A percentile compares a stretch with the other conserved stretches of the same genome.
Evolutionary conservation across 805 yeast genomes (phyloP).

Genomic region (Schizosaccharomyces japonicus): DNA sequence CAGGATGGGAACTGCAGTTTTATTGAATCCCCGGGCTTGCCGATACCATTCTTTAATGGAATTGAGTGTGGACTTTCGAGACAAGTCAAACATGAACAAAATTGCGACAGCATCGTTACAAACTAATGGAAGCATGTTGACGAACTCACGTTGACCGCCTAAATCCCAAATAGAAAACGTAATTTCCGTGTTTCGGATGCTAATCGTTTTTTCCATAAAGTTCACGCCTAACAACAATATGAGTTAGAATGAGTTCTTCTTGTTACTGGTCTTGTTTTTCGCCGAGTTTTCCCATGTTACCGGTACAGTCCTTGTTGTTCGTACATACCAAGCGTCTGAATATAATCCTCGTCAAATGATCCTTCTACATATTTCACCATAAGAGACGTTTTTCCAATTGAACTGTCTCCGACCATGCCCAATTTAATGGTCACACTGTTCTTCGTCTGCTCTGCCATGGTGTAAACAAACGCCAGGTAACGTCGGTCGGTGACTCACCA

Average conservation of each 20-base stretch:
- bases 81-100: slow-evolving; percentile 69
- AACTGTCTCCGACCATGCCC: slow-evolving; percentile 86
- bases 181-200: slow-evolving; percentile 63
- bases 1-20: slow-evolving; percentile 70
- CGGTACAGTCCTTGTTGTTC: background rate
- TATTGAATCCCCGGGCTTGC: slow-evolving; percentile 70
- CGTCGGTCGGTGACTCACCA: no score
- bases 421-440: slow-evolving; percentile 33
- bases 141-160: slow-evolving; percentile 87
- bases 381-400: slow-evolving; percentile 81
- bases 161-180: slow-evolving; percentile 86
- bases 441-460: background rate
- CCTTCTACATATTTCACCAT: slow-evolving; percentile 97
- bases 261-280: no score
- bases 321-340: slow-evolving; percentile 33
- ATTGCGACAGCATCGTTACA: slow-evolving; percentile 82
- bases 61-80: slow-evolving; percentile 62
- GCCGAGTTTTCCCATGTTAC: no score
- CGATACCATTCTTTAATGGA: slow-evolving; percentile 89
- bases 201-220: slow-evolving; percentile 74
- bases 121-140: slow-evolving; percentile 83
- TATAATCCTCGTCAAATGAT: slow-evolving; percentile 70
- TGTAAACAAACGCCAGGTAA: no score
- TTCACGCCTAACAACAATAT: slow-evolving; percentile 81
- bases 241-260: no score